Percentiles rank a stretch among this genome's conserved stretches.
phyloP scores from a whole-genome alignment of 768 basidiomycete genomes.

The Gloeostereum incarnatum region DNA sequence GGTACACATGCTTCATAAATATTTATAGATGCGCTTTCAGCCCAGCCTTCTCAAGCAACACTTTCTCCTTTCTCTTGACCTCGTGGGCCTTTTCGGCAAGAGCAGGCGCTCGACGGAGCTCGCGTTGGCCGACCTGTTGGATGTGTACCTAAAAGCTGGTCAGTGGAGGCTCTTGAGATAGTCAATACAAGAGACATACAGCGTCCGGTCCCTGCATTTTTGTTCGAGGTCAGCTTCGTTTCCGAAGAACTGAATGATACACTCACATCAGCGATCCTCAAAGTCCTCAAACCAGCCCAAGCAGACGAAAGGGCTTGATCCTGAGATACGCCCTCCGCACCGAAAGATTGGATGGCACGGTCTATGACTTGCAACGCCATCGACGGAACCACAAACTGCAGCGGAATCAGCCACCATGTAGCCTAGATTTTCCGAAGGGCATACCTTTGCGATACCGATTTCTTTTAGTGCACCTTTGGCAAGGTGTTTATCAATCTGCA shows the following conservation, averaged over 20 bases:
- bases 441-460: constrained; percentile 93
- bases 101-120: constrained; percentile 67
- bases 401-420: constrained; percentile 2
- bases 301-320: constrained; percentile 74
- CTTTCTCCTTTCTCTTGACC: constrained; percentile 51
- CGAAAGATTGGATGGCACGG: constrained; percentile 92
- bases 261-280: constrained; percentile 79
- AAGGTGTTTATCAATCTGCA: constrained; percentile 86
- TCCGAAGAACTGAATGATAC: background rate
- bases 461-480: constrained; percentile 96
- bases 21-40: constrained; percentile 48
- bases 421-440: constrained; percentile 6
- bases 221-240: background rate
- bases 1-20: no score
- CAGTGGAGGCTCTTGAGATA: constrained; percentile 6
- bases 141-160: constrained; percentile 64
- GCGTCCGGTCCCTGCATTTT: constrained; percentile 65
- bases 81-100: constrained; percentile 47
- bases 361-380: constrained; percentile 89
- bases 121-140: constrained; percentile 88
- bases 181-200: constrained; percentile 36
- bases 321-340: constrained; percentile 93
- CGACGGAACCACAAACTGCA: constrained; percentile 84
- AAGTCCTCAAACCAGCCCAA: constrained; percentile 77
- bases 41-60: constrained; percentile 48